Base-by-base conservation (phyloP, 2,329 filamentous ascomycete genomes). In the Gaeumannomyces tritici region DNA sequence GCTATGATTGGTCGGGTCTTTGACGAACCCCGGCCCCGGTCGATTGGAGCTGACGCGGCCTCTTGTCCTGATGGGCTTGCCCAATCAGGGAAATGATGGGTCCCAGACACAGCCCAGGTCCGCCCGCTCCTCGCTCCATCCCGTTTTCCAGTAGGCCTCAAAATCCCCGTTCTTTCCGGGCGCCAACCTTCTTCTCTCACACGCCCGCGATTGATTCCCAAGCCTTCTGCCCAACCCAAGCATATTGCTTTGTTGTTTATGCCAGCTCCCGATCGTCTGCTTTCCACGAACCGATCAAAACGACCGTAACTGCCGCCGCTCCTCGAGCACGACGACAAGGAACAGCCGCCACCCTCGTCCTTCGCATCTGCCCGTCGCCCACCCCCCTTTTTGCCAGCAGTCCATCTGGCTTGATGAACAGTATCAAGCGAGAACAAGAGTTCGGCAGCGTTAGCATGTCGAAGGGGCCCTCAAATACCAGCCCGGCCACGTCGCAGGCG, bases 401-500 rank as follows among this genome's bases (percentile, higher is more conserved):
- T 21, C n/a, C 7, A n/a, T n/a, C 24, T 31, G 51, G 28, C 54
- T 57, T 51, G 55, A 55, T 59, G 61, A 55, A 59, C 47, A 31
- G 28, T 12, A 33, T 59, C 29, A 62, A 62, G 47, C 61, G 55
- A 31, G 61, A 59, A 18, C 47, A 24, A 28, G 26, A 62, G 55
- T 51, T 51, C 26, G 61, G 56, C 55, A 59, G 24, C 60, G 33
- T 18, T n/a, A 61, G 60, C 11, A 61, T 61, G 55, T 62, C 56
- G 35, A 59, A 55, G n/a, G 61, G 60, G 11, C 63, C 65, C 63
- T 61, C 64, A 57, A 67, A 67, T 57, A 63, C 61, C 60, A 59
- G 63, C 63, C 62, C 66, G 28, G 66, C 70, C 63, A 70, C 70
- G 61, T 66, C 69, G 61, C 67, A 70, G 59, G 73, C 78, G 61